Conservation (phyloP, 495 filamentous ascomycete genomes). For the Podospora sp. region DNA sequence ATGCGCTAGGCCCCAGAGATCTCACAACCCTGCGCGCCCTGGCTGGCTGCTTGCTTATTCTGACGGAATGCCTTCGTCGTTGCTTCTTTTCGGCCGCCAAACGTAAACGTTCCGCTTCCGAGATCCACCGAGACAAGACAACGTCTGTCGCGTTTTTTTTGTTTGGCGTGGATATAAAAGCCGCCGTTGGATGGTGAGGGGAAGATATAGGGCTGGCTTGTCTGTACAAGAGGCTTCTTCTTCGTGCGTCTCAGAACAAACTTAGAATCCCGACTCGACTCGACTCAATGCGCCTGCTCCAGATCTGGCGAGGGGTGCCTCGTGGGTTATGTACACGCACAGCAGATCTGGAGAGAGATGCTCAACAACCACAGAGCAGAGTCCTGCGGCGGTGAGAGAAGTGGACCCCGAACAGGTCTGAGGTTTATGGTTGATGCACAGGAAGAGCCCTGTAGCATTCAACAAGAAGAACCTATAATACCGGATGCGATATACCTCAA, state of each 20-base stretch:
- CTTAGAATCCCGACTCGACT: background rate
- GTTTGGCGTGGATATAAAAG: background rate
- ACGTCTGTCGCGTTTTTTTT: background rate
- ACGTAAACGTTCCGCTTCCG: conserved; percentile 11
- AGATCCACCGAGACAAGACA: conserved; percentile 29
- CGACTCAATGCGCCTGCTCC: conserved; percentile 13
- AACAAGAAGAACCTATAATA: conserved; percentile 28
- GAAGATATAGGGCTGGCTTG: no score
- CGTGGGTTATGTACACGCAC: conserved; percentile 34
- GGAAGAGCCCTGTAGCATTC: conserved; percentile 23
- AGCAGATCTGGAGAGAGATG: background rate
- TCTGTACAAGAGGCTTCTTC: conserved; percentile 10
- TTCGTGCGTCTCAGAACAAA: background rate
- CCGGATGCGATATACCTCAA: conserved; percentile 27
- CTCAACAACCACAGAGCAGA: background rate
- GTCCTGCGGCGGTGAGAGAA: conserved; percentile 14
- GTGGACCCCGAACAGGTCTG: conserved; percentile 19
- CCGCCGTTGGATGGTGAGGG: background rate
- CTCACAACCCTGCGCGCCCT: conserved; percentile 12
- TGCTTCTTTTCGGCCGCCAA: conserved; percentile 7
- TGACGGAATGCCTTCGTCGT: background rate
- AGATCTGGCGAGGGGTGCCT: conserved; percentile 22
- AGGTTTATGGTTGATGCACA: conserved; percentile 27
- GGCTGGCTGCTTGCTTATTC: conserved; percentile 17
- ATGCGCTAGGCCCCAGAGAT: conserved; percentile 13